These are phyloP conservation scores for Imleria badia DNA, from an alignment of 768 basidiomycete species.

Conservation along the genomic window DNA sequence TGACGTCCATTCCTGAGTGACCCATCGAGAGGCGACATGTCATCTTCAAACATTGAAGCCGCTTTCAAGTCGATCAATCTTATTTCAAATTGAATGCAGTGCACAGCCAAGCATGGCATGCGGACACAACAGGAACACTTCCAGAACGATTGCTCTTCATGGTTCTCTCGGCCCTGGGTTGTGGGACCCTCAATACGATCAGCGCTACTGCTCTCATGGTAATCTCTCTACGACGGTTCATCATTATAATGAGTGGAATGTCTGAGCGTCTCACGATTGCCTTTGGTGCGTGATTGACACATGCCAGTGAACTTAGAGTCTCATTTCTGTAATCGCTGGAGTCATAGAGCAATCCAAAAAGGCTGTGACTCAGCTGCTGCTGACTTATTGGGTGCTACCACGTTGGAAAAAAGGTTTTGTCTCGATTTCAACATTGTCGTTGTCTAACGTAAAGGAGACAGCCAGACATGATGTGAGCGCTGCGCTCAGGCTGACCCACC, in stretches of 20 bases:
- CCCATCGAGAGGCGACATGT: neutral
- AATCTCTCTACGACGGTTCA: neutral
- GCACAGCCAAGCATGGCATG: neutral
- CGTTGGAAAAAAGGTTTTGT: neutral
- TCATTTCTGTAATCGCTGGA: neutral
- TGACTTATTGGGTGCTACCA: neutral
- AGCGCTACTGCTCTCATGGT: neutral
- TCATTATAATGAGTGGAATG: neutral
- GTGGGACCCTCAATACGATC: neutral
- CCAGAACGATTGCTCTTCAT: neutral
- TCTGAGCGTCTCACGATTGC: neutral
- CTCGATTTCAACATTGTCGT: neutral
- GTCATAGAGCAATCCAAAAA: neutral
- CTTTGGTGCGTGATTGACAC: neutral
- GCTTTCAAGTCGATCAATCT: neutral
- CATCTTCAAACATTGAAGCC: neutral
- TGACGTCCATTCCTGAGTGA: neutral
- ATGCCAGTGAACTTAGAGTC: neutral
- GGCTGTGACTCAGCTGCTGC: neutral
- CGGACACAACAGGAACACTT: neutral
- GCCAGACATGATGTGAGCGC: neutral
- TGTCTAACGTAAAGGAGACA: conserved; percentile 5
- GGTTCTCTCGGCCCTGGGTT: neutral
- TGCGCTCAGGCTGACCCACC: conserved; percentile 6
- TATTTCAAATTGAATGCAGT: neutral